Conservation (phyloP, 768 basidiomycete species). For the Imleria badia region DNA sequence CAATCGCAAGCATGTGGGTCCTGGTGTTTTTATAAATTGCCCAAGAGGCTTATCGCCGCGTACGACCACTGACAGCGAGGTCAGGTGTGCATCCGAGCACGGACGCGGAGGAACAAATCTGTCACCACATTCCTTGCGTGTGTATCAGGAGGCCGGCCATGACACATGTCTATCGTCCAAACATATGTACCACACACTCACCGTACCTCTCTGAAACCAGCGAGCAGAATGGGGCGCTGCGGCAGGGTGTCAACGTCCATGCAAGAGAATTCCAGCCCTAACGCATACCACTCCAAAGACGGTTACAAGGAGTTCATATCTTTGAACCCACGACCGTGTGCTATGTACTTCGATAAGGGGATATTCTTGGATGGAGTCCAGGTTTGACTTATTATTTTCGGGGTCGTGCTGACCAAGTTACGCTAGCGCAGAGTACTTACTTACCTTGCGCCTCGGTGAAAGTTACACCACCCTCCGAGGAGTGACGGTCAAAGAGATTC, state of each 20-base stretch:
- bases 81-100: constrained; percentile 1
- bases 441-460: background rate
- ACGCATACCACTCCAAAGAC: constrained; percentile 15
- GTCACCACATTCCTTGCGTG: background rate
- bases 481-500: background rate
- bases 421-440: background rate
- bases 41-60: constrained; percentile 13
- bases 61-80: background rate
- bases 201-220: background rate
- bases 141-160: background rate
- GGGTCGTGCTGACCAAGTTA: constrained; percentile 6
- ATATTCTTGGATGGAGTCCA: constrained; percentile 18
- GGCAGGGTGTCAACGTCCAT: background rate
- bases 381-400: background rate
- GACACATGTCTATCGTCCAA: background rate
- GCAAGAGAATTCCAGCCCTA: constrained; percentile 9
- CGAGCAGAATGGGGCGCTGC: background rate
- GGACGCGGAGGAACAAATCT: background rate
- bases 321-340: constrained; percentile 7
- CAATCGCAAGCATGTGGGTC: background rate
- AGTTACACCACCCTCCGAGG: background rate
- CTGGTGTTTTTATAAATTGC: background rate
- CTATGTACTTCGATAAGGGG: constrained; percentile 16
- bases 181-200: background rate
- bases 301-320: constrained; percentile 5